A percentile compares a stretch with the other conserved stretches of the same genome.
Evolutionary conservation across 2,329 filamentous ascomycete genomes (phyloP).

Genomic region (Aureobasidium sp.): DNA sequence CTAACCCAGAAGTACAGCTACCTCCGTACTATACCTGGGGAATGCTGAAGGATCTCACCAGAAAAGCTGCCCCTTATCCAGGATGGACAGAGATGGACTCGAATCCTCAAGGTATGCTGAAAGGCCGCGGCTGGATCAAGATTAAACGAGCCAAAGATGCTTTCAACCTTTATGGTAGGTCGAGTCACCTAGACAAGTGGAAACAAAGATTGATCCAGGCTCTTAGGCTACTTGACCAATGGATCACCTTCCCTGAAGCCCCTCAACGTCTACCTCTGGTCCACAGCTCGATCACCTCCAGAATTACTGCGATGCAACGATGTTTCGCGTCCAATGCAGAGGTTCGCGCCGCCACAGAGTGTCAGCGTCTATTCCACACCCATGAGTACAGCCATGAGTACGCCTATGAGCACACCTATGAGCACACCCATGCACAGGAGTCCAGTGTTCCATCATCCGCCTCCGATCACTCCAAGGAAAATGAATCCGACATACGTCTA

Average conservation of each 20-base stretch:
- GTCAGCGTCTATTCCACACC: not conserved
- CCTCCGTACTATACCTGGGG: slow-evolving; percentile 14
- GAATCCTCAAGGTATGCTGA: not conserved
- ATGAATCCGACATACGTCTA: not conserved
- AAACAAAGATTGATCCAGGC: not conserved
- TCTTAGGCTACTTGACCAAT: not conserved
- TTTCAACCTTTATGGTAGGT: slow-evolving; percentile 12
- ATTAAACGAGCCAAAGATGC: slow-evolving; percentile 5
- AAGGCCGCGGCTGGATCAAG: slow-evolving; percentile 10
- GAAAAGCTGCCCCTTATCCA: slow-evolving; percentile 3
- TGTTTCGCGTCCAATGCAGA: not conserved
- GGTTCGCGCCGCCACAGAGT: not conserved
- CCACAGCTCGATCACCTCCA: slow-evolving; percentile 7
- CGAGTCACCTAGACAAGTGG: not conserved
- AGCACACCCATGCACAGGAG: not conserved
- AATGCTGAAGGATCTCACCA: slow-evolving; percentile 11
- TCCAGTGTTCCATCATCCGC: not conserved
- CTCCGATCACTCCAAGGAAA: not conserved
- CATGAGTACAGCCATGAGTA: not conserved
- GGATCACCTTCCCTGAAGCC: not conserved
- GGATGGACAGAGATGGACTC: slow-evolving; percentile 14
- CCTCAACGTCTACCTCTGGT: slow-evolving; percentile 9
- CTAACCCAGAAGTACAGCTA: not conserved
- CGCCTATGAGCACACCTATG: not conserved
- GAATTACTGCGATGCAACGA: slow-evolving; percentile 10